Evolutionary conservation across 805 yeast species (phyloP).

Genomic region (Ogataea henricii): DNA sequence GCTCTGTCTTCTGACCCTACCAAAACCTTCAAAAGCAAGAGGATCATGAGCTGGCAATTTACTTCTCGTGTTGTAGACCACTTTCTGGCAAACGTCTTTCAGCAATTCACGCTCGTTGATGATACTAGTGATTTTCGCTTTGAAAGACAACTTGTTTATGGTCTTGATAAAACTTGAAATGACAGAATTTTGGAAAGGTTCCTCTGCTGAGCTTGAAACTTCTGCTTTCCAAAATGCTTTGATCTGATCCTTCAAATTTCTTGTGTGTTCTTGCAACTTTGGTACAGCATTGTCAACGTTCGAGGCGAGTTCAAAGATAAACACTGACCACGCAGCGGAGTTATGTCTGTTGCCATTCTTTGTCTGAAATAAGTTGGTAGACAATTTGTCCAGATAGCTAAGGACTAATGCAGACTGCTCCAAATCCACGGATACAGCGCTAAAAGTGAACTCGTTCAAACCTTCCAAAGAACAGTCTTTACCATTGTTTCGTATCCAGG

Average conservation of each 20-base stretch:
- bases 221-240: not conserved
- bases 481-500: not conserved
- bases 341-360: not conserved
- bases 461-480: not conserved
- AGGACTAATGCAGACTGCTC: not conserved
- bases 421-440: slow-evolving; percentile 1
- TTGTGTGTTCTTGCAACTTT: not conserved
- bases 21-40: slow-evolving; percentile 13
- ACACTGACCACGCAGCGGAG: not conserved
- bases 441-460: not conserved
- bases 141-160: not conserved
- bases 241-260: not conserved
- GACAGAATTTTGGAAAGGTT: not conserved
- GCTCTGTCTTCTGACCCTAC: slow-evolving; percentile 14
- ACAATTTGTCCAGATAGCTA: not conserved
- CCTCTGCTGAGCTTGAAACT: not conserved
- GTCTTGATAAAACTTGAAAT: not conserved
- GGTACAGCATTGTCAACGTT: not conserved
- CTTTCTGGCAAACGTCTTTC: not conserved
- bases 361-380: not conserved
- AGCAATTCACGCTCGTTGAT: slow-evolving; percentile 2
- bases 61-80: not conserved
- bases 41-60: not conserved
- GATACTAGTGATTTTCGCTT: not conserved
- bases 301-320: not conserved